Evolutionary conservation across 805 yeast species (phyloP).

Genomic region (Phaffomyces antillensis): DNA sequence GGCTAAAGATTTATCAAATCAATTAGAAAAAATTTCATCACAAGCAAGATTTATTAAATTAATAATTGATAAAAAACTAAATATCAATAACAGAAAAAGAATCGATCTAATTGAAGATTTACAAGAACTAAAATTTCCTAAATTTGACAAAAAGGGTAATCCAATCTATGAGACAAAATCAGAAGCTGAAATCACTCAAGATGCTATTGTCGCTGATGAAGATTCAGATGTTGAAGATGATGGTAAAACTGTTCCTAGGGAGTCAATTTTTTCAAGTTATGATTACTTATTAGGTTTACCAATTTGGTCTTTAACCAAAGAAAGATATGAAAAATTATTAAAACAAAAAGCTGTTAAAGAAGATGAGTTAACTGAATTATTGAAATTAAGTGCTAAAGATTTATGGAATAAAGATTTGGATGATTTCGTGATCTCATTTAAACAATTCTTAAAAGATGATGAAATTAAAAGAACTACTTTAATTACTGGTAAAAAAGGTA

Average conservation of each 20-base stretch:
- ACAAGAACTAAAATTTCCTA: conserved; percentile 60
- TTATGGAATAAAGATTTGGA: conserved; percentile 84
- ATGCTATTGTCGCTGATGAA: conserved; percentile 33
- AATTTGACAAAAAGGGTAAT: conserved; percentile 62
- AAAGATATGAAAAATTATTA: conserved; percentile 75
- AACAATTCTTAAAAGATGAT: conserved; percentile 60
- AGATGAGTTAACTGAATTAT: conserved; percentile 56
- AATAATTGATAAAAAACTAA: conserved; percentile 70
- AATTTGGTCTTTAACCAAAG: conserved; percentile 87
- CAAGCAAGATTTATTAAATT: conserved; percentile 90
- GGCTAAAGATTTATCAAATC: conserved; percentile 62
- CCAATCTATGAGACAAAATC: conserved; percentile 39
- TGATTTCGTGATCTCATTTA: conserved; percentile 59
- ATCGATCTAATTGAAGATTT: conserved; percentile 57
- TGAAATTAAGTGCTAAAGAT: conserved; percentile 53
- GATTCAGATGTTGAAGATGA: conserved; percentile 32
- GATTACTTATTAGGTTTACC: conserved; percentile 91
- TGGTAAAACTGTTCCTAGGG: conserved; percentile 34
- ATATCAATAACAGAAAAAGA: conserved; percentile 70
- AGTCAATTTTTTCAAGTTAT: conserved; percentile 54
- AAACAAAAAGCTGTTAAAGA: conserved; percentile 69
- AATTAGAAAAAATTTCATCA: conserved; percentile 62
- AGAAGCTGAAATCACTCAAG: conserved; percentile 23
- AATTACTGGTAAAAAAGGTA: conserved; percentile 38
- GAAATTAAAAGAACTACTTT: conserved; percentile 47